These are phyloP conservation scores for Bryoerythrophyllum caledonicum DNA, from an alignment of 225 moss, liverwort and hornwort genomes.

Conservation along the genomic window DNA sequence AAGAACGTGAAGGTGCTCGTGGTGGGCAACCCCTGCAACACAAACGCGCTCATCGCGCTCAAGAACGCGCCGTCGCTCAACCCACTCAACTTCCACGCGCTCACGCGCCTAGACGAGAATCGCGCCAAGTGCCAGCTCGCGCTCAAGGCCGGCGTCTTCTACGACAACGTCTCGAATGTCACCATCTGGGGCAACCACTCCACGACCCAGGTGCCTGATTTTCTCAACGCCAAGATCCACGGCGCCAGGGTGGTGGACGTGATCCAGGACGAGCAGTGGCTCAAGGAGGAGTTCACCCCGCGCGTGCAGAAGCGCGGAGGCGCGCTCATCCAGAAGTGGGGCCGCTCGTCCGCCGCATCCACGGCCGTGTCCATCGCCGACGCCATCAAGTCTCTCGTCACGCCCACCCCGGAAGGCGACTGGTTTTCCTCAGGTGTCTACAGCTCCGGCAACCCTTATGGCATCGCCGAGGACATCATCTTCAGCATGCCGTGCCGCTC, in stretches of 20 bases:
- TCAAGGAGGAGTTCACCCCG: slow-evolving; percentile 94
- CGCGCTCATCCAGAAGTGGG: slow-evolving; percentile 90
- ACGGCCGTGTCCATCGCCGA: slow-evolving; percentile 93
- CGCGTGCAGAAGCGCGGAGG: slow-evolving; percentile 91
- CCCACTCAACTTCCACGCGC: slow-evolving; percentile 79
- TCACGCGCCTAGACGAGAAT: slow-evolving; percentile 93
- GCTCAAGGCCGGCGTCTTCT: slow-evolving; percentile 88
- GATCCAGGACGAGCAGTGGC: slow-evolving; percentile 80
- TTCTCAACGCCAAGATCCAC: slow-evolving; percentile 89
- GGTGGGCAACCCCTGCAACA: slow-evolving; percentile 96
- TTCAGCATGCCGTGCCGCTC: slow-evolving; percentile 96
- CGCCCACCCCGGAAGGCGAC: slow-evolving; percentile 80
- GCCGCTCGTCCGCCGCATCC: slow-evolving; percentile 91
- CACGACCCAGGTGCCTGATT: slow-evolving; percentile 97
- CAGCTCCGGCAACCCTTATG: slow-evolving; percentile 77
- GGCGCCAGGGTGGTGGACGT: slow-evolving; percentile 72
- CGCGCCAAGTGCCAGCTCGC: slow-evolving; percentile 97
- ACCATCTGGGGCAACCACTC: slow-evolving; percentile 99
- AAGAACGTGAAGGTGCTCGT: slow-evolving; percentile 91
- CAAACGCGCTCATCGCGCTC: slow-evolving; percentile 87
- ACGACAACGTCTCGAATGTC: slow-evolving; percentile 92
- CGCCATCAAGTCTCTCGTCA: slow-evolving; percentile 82
- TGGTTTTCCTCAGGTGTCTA: slow-evolving; percentile 97
- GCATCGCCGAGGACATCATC: slow-evolving; percentile 82
- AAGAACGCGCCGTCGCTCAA: slow-evolving; percentile 88